Base-by-base conservation (phyloP, 2,329 filamentous ascomycete species). In the Didymella pinodella region DNA sequence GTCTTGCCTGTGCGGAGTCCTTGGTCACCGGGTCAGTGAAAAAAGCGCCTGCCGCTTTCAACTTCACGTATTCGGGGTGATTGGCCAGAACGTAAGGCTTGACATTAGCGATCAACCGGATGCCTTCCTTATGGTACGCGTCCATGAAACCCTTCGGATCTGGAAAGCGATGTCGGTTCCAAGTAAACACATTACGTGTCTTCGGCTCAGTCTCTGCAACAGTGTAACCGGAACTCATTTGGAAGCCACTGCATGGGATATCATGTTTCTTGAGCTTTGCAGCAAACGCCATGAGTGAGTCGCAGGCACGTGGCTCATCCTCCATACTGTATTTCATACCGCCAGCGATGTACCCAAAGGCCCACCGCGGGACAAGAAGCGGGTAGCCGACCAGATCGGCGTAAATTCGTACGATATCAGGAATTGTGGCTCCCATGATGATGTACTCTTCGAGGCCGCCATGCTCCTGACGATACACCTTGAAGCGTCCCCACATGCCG, bases 401-500 rank as follows among this genome's bases (percentile, higher is more conserved):
- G 64, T 91, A 92, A 0, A 83, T 82, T 1, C 78, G 80, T 0
- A 92, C 86, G 0, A 91, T 84, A 1, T 91, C 89, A 59, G 85
- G 82, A 4, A 91, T 77, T 0, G 87, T 91, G 65, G 82, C 82
- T 12, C 89, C 89, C 1, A 90, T 81, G 47, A 92, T 85, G 22
- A 88, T 79, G 64, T 91, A 91, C 75, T 91, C 85, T 69, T 92
- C 89, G 0, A 92, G 79, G 0, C 90, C 90, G 22, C 90, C 89
- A 62, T 88, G 84, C 59, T 90, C 87, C 74, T 92, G 89, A 7
- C 89, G 84, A 67, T 90, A 90, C 20, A 90, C 87, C 72, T 91
- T 91, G 83, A 87, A 91, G 57, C 84, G 85, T 0, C 89, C 89
- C 88, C 89, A 92, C 77, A 91, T 84, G 28, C 89, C 89, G 68